Evolutionary conservation across 2,329 filamentous ascomycete genomes (phyloP).

Genomic region (Penicillium sp.): DNA sequence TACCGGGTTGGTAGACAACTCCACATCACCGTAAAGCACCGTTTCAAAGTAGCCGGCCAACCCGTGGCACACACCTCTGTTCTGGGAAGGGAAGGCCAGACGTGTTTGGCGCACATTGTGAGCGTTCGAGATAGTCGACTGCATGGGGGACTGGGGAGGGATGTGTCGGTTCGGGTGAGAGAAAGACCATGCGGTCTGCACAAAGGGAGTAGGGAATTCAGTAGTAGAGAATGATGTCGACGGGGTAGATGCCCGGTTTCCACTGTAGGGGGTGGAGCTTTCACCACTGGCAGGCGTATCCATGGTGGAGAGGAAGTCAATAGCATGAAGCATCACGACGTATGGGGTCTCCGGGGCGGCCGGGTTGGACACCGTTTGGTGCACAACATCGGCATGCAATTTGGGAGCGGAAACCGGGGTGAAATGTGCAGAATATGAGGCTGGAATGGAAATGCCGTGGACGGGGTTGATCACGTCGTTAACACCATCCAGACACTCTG

Average conservation of each 20-base stretch:
- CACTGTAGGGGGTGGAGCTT: constrained; percentile 20
- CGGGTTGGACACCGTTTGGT: constrained; percentile 60
- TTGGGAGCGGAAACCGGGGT: constrained; percentile 89
- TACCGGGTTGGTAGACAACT: constrained; percentile 89
- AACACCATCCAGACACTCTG: constrained; percentile 93
- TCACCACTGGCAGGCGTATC: constrained; percentile 40
- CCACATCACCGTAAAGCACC: constrained; percentile 80
- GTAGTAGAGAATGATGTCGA: constrained; percentile 29
- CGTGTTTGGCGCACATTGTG: constrained; percentile 84
- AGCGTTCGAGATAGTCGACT: constrained; percentile 69
- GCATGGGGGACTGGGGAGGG: constrained; percentile 30
- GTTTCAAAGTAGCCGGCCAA: constrained; percentile 95
- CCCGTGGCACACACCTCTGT: constrained; percentile 83
- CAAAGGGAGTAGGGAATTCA: constrained; percentile 37
- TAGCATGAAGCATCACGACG: constrained; percentile 86
- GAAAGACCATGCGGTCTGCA: constrained; percentile 47
- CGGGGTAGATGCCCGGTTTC: constrained; percentile 28
- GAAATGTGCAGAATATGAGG: constrained; percentile 88
- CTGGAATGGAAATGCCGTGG: constrained; percentile 88
- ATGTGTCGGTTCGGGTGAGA: constrained; percentile 43
- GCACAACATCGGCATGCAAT: constrained; percentile 74
- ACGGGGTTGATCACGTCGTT: constrained; percentile 79
- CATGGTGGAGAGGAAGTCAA: constrained; percentile 78
- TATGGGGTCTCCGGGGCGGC: constrained; percentile 87
- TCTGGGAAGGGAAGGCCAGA: constrained; percentile 72